Evolutionary conservation across 805 yeast genomes (phyloP), one percentile per base, ranked within the genome.

Genomic region (Suhomyces emberorum): DNA sequence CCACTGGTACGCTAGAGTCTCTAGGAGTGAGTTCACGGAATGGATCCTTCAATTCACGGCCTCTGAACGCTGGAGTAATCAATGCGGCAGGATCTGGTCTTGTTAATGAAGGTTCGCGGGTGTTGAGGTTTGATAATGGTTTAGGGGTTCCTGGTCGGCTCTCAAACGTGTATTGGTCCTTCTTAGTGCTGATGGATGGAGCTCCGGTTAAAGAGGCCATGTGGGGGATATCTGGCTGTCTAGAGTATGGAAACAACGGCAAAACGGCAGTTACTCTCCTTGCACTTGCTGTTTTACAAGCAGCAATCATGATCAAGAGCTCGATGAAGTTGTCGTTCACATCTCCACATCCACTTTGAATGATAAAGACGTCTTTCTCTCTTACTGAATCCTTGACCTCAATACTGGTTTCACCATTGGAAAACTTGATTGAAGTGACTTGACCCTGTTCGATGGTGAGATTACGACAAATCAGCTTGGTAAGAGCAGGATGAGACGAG

Each of bases 181-280:
- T 63, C 39, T 53, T 58, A 21, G 56, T 49, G 9, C 54, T 36
- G 16, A 63, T 42, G 14, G 59, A 64, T 7, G 95, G 95, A 1
- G 89, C 86, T 9, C 95, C 93, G 24, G 77, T 74, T 53, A 76
- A 74, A 31, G 54, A 49, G 4, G 67, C 65, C 39, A 85, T 79
- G 53, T 83, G 84, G 21, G 96, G 95, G 24, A 87, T 79, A 60
- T 91, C 98, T 3, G 96, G 95, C 61, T 93, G 99, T 54, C 99
- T 75, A 3, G 95, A 85, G 57, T 93, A 93, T 18, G 98, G 96
- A 61, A 93, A 93, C 42, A 88, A 71, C 3, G 99, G 98, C 59
- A 86, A 69, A 20, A 88, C 95, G 0, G 91, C 96, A 2, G 95
- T 87, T 29, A 88, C 95, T 39, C 91, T 72, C 39, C 77, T 77